Percentiles rank a stretch among this genome's conserved stretches.
Conservation (phyloP, 2,329 filamentous ascomycete genomes). For the Emergomyces orientalis region DNA sequence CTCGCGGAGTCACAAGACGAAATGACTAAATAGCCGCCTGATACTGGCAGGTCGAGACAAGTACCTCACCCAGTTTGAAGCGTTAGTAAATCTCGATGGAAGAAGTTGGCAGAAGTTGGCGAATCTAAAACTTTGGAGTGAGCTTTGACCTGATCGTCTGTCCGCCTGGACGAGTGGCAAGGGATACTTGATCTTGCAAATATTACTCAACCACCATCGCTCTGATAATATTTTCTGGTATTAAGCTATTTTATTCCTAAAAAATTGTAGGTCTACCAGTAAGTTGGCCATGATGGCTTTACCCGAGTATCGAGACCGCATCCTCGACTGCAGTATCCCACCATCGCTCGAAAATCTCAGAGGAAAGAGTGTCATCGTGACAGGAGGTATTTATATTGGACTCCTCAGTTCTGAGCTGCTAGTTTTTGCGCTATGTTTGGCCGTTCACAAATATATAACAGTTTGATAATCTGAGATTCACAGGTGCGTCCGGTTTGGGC, state of each 20-base stretch:
- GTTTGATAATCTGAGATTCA: background rate
- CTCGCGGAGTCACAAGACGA: background rate
- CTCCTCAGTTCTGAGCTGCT: background rate
- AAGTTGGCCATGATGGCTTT: conserved; percentile 8
- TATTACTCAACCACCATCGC: background rate
- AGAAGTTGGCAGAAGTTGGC: background rate
- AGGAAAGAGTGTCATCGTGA: conserved; percentile 12
- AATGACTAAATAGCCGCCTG: background rate
- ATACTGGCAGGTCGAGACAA: background rate
- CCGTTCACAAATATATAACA: background rate
- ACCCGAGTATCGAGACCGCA: conserved; percentile 1
- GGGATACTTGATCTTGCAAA: background rate
- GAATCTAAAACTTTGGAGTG: background rate
- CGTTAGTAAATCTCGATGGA: background rate
- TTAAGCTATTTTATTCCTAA: background rate
- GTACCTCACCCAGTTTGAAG: background rate
- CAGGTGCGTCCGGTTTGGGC: conserved; percentile 12
- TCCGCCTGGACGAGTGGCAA: background rate
- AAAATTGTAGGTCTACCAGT: background rate
- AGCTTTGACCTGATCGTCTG: background rate
- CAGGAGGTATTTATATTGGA: conserved; percentile 11
- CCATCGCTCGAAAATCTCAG: conserved; percentile 7
- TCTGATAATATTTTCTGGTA: background rate
- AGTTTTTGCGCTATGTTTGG: background rate
- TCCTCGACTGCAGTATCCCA: conserved; percentile 9